Percentiles rank a stretch among this genome's conserved stretches.
phyloP scores from a whole-genome alignment of 495 filamentous ascomycete genomes.

The Umbilicaria muhlenbergii region DNA sequence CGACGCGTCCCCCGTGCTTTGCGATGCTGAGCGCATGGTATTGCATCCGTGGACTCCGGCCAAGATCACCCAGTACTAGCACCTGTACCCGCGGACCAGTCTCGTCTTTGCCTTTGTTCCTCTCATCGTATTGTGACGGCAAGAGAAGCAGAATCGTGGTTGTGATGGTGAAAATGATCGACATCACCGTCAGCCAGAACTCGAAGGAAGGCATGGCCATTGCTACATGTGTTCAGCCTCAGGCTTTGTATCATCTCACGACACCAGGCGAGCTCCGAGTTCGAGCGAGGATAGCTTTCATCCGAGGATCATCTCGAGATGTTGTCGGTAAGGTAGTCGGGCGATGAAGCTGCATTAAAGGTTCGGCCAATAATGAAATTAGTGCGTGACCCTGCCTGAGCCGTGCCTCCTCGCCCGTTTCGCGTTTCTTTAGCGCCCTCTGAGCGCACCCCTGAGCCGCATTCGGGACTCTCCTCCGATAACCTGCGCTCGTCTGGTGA shows the following conservation, averaged over 20 bases:
- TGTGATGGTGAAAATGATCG: constrained; percentile 31
- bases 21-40: constrained; percentile 94
- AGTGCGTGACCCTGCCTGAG: too few species aligned
- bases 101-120: constrained; percentile 15
- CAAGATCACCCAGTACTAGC: constrained; percentile 96
- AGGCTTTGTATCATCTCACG: too few species aligned
- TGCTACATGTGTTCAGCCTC: too few species aligned
- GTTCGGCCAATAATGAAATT: too few species aligned
- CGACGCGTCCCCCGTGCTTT: constrained; percentile 61
- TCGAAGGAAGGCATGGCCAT: constrained; percentile 4
- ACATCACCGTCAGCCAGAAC: constrained; percentile 13
- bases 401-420: too few species aligned
- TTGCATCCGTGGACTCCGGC: constrained; percentile 93
- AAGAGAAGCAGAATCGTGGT: constrained; percentile 34
- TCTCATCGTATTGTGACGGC: constrained; percentile 31
- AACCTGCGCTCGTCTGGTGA: constrained; percentile 13
- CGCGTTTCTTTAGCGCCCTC: too few species aligned
- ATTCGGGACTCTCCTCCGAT: constrained; percentile 1
- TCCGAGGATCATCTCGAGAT: too few species aligned
- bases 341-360: too few species aligned
- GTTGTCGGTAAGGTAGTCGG: too few species aligned
- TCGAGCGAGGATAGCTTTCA: too few species aligned
- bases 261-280: too few species aligned
- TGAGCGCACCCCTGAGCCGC: too few species aligned
- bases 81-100: constrained; percentile 46